A percentile compares a stretch with the other conserved stretches of the same genome.
Conservation (phyloP, 2,329 filamentous ascomycete species). For the Fusarium solani-melongenae region DNA sequence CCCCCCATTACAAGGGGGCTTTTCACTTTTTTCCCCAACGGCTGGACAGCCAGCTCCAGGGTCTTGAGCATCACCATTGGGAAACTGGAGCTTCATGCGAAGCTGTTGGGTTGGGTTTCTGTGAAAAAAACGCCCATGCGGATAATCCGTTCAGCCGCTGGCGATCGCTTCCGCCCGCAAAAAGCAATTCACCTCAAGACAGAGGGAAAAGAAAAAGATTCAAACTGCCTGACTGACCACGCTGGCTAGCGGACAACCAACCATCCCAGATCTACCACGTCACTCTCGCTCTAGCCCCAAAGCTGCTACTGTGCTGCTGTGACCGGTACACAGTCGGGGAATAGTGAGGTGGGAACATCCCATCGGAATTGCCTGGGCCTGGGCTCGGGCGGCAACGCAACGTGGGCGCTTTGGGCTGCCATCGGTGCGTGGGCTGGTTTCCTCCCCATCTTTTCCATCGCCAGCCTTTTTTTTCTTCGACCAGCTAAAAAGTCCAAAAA, state of each 20-base stretch:
- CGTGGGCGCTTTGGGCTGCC: constrained; percentile 22
- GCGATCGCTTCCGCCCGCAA: not conserved
- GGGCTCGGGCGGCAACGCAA: constrained; percentile 14
- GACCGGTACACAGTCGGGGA: constrained; percentile 29
- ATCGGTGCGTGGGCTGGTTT: not conserved
- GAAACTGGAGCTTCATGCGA: not conserved
- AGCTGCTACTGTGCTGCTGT: constrained; percentile 1
- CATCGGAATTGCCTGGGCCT: not conserved
- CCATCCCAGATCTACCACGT: constrained; percentile 37
- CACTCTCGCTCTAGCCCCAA: constrained; percentile 23
- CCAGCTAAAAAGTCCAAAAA: not conserved
- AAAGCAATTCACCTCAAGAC: not conserved
- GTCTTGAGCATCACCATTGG: not conserved
- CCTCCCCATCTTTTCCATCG: not conserved
- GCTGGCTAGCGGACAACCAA: constrained; percentile 12
- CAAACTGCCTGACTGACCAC: not conserved
- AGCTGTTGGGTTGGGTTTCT: not conserved
- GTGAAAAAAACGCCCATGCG: no score
- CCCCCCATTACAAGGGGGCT: not conserved
- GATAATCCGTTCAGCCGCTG: not conserved
- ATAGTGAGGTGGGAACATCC: constrained; percentile 35
- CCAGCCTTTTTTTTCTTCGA: not conserved
- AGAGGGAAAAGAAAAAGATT: not conserved
- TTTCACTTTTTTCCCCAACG: constrained; percentile 4
- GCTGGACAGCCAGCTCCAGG: not conserved